Evolutionary conservation across 108 stramenopile species (phyloP).

Genomic region (Conticribra weissflogii): DNA sequence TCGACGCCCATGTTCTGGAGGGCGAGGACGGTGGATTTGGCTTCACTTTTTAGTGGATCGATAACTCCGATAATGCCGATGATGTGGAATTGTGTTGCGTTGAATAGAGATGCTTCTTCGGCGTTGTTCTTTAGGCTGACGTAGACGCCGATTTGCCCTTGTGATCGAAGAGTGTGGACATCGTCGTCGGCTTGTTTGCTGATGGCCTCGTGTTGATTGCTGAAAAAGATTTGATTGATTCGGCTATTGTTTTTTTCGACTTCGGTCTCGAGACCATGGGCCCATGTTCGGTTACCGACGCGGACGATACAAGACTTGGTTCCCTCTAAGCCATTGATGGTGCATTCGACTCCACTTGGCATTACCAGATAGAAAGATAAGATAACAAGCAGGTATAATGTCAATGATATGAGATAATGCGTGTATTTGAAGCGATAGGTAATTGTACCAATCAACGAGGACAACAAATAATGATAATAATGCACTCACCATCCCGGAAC

Average conservation of each 20-base stretch:
- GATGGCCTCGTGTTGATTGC: conserved; percentile 5
- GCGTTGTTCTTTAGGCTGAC: conserved; percentile 47
- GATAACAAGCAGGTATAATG: no score
- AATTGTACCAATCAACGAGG: no score
- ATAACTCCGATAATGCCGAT: conserved; percentile 81
- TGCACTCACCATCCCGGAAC: conserved; percentile 67
- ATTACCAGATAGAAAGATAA: no score
- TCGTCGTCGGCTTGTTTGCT: conserved; percentile 45
- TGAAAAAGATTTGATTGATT: neutral
- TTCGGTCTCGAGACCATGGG: conserved; percentile 20
- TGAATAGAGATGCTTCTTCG: neutral
- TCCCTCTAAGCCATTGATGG: conserved; percentile 36
- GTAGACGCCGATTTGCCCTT: conserved; percentile 66
- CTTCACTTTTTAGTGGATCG: conserved; percentile 85
- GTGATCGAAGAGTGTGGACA: conserved; percentile 38
- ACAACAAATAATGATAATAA: no score
- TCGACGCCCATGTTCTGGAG: conserved; percentile 73
- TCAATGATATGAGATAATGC: no score
- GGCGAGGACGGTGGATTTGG: conserved; percentile 69
- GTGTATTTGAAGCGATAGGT: no score
- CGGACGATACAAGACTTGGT: conserved; percentile 42
- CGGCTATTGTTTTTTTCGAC: neutral
- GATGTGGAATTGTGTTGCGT: conserved; percentile 26
- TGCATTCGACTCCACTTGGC: conserved; percentile 72
- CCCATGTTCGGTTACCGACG: conserved; percentile 59